Base-by-base conservation (phyloP, 2,329 filamentous ascomycete genomes). In the Aphanocladium album region DNA sequence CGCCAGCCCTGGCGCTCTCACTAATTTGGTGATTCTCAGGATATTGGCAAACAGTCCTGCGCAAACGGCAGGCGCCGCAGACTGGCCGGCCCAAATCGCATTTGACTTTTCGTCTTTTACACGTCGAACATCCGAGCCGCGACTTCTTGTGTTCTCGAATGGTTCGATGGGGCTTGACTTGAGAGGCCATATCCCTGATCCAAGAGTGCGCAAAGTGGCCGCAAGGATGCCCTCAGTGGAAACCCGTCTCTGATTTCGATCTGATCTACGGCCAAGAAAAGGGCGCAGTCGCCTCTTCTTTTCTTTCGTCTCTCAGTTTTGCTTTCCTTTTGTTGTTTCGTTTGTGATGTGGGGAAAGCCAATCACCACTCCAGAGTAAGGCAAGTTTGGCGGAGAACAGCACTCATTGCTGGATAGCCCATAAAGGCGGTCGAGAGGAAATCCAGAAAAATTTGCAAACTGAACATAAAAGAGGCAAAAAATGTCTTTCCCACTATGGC, bases 31-130 rank as follows among this genome's bases (percentile, higher is more conserved):
- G 23, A 2, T 19, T 35, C 11, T 57, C 33, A 16, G 27, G 27
- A 25, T 47, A 57, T 23, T 27, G 23, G n/a, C 54, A 57, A 2
- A 6, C 14, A 2, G 39, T 46, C 5, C 23, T 12, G 19, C 51
- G 51, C 7, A 54, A 25, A 33, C n/a, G 23, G 51, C 82, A 85
- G 35, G 76, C 74, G 46, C 76, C 76, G 65, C 82, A 85, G 2
- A 72, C 66, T 0, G 82, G 82, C 30, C 74, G 77, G 5, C 66
- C 72, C 66, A 85, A 81, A 62, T 83, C 79, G 69, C 81, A 83
- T 70, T 82, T 83, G 57, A 82, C 79, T 69, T 81, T 83, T 58
- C 82, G 78, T 14, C 70, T 69, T 70, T 84, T 84, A 74, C 82
- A 85, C 65, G 79, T 81, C 62, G 72, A 73, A 65, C 82, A 85